Evolutionary conservation across 1,284 basidiomycete species (phyloP), one percentile per base, ranked within the genome.

Genomic region (Coniferiporia weirii): DNA sequence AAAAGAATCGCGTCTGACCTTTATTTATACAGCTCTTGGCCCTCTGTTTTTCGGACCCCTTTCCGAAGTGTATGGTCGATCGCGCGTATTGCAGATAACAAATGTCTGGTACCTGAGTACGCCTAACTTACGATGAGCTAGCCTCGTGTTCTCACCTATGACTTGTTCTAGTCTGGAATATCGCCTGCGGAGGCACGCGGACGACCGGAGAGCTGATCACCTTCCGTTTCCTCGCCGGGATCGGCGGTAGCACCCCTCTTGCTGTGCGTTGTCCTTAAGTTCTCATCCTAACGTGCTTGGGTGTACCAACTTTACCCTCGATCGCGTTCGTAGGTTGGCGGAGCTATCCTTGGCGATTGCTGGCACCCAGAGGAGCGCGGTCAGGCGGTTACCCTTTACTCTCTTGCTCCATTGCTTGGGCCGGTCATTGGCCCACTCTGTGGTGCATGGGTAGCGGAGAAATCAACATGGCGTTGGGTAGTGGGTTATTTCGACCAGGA

Each of bases 351-450:
- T 0, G 79, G 82, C 1, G 91, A 93, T 69, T 76, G 87, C 47
- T 93, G 84, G 80, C 68, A 67, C n/a, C 68, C 85, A 0, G 85
- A 90, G 59, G 77, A 91, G 64, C 76, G 87, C 63, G 89, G 89
- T 0, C 73, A 77, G 61, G 86, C 87, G 0, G 77, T 88, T 22
- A 83, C 84, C 0, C 73, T 88, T 1, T 91, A 89, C 69, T 84
- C 87, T 0, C 71, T 91, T 5, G 84, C 85, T 1, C 73, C 69
- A 12, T 68, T 85, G 1, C 70, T 84, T 4, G 84, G 86, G 0
- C 88, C 88, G 0, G 82, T 83, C 0, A 63, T 90, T 15, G 87
- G 85, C 0, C 85, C 85, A 0, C 70, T 85, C 3, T 78, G 81
- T 19, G 84, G 84, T 4, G 81, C 81, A 17, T 86, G 84, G 76